phyloP scores from a whole-genome alignment of 2,329 filamentous ascomycete genomes.

The Penicillium italicum region DNA sequence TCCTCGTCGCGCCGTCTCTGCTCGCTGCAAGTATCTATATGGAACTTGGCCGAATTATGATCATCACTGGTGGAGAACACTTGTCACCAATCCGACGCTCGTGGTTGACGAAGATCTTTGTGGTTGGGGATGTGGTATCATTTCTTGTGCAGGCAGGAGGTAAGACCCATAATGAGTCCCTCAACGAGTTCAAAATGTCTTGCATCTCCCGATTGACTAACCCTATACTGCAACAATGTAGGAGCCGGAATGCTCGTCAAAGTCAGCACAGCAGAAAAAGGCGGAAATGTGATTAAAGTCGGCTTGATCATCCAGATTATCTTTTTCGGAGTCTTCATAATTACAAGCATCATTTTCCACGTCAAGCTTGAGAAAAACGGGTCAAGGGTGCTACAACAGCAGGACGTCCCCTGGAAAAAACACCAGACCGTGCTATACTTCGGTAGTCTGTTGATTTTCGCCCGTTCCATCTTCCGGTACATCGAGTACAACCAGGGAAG shows the following conservation, averaged over 20 bases:
- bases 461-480: background rate
- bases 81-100: slow-evolving; percentile 20
- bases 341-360: background rate
- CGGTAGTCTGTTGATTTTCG: background rate
- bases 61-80: slow-evolving; percentile 17
- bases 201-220: background rate
- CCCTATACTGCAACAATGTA: background rate
- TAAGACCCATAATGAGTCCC: slow-evolving; percentile 1
- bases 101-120: slow-evolving; percentile 32
- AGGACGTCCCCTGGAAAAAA: background rate
- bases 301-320: background rate
- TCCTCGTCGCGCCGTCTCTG: slow-evolving; percentile 31
- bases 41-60: slow-evolving; percentile 28
- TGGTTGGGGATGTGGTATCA: slow-evolving; percentile 29
- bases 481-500: background rate
- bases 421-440: background rate
- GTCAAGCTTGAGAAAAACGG: background rate
- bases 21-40: slow-evolving; percentile 34
- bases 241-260: background rate
- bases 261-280: background rate
- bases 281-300: background rate
- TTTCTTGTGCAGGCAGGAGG: slow-evolving; percentile 30
- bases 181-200: no score
- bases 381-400: background rate
- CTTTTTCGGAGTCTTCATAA: background rate